Evolutionary conservation across 2,329 filamentous ascomycete genomes (phyloP), one percentile per base, ranked within the genome.

Genomic region (Epichloe aotearoae): DNA sequence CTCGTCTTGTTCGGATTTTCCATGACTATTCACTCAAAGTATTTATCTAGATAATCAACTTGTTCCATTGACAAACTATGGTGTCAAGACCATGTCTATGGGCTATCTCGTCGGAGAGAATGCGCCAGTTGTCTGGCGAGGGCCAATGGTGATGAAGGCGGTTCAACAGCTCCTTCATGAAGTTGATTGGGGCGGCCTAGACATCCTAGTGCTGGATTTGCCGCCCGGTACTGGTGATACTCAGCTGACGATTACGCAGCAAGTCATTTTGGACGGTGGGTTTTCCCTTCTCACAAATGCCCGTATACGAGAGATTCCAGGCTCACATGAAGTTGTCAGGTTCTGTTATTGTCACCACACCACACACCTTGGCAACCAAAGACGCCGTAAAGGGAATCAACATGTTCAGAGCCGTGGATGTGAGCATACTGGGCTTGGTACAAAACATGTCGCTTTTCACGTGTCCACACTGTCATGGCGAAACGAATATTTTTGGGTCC

Each of bases 1-100:
- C 23, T 36, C 5, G 62, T 5, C 61, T 49, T 42, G 8, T 30
- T 8, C 36, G 11, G 10, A 11, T 4, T 4, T 11, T 11, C 10
- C 30, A 30, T 30, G 30, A 11, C 30, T 30, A 10, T 30, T 30
- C 30, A 30, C 30, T 30, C 10, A 30, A 30, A 30, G 30, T 11
- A 4, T 30, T 11, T 1, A 30, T 17, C 11, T 55, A 87, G 80
- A 85, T 58, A 89, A 90, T 61, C 83, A 89, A 60, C 76, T 98
- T 3, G 62, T 97, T 2, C 93, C 93, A 0, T 70, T 98, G 23
- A 89, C 86, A 20, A 95, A 95, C 63, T 97, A 97, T 71, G 93
- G 93, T 40, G 78, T 98, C 51, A 94, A 94, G 68, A 94, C 89
- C 50, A 98, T 98, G 93, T 96, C 90, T 0, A 97, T 98, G 87